Base-by-base conservation (phyloP, 768 basidiomycete species). In the Rubroboletus satanas region DNA sequence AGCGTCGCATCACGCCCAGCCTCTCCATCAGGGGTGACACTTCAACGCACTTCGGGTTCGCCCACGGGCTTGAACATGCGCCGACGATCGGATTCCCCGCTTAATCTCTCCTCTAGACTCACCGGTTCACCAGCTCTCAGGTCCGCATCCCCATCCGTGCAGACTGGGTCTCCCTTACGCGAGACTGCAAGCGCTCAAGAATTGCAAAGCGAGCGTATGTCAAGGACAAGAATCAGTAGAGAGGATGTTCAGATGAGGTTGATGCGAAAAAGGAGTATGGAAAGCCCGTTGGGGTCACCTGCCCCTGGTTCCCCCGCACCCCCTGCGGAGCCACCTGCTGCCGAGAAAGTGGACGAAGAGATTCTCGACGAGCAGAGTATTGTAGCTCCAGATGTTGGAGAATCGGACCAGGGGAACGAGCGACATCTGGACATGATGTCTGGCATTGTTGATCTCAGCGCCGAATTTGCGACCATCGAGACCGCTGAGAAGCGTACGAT, bases 191-290 rank as follows among this genome's bases (percentile, higher is more conserved):
- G 58, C 31, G 52, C 54, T 5, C 66, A 65, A 42, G 66, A 66
- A 6, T 41, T 62, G 18, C 58, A 61, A 31, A 42, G 45, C 26
- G 60, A 48, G 4, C 62, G 62, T 61, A 56, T 33, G 61, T 67
- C 59, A 3, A 75, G 74, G 49, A 73, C 73, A 26, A 74, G 81
- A 42, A 82, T 85, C 54, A 83, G 72, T 49, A 76, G 77, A 29
- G 82, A 82, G 50, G 79, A 80, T 45, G 76, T 86, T 18, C 77
- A 80, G 55, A 70, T 77, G 49, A 74, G 80, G 35, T 63, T 84
- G 48, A 60, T 77, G 64, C 73, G 71, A 46, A 74, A 76, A 59
- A 69, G 74, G 53, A 80, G 78, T 41, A 63, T 68, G 42, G 75
- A 80, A 45, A 80, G 80, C 57, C 71, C 77, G 7, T 53, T 73